Evolutionary conservation across 768 basidiomycete genomes (phyloP).

Genomic region (Pleurotus cornucopiae): DNA sequence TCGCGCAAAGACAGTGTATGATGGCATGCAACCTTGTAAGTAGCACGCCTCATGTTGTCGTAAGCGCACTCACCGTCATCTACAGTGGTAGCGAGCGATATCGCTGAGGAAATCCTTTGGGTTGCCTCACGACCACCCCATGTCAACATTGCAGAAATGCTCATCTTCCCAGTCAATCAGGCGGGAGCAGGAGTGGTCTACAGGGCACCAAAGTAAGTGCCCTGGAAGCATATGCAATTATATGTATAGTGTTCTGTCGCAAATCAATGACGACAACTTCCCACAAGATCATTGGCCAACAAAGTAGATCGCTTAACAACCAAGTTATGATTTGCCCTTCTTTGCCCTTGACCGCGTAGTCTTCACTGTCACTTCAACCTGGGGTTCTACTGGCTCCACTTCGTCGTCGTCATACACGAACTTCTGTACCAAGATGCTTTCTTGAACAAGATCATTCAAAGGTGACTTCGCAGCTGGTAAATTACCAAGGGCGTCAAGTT

Average conservation of each 20-base stretch:
- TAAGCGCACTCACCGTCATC: slow-evolving; percentile 9
- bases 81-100: slow-evolving; percentile 76
- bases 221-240: slow-evolving; percentile 14
- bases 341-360: slow-evolving; percentile 55
- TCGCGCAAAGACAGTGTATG: slow-evolving; percentile 87
- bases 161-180: slow-evolving; percentile 78
- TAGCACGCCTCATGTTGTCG: slow-evolving; percentile 8
- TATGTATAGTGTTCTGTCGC: slow-evolving; percentile 4
- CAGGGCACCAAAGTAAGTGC: slow-evolving; percentile 37
- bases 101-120: slow-evolving; percentile 99
- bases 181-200: slow-evolving; percentile 64
- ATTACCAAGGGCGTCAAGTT: slow-evolving; percentile 72
- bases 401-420: slow-evolving; percentile 76
- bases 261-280: slow-evolving; percentile 2
- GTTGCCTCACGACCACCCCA: slow-evolving; percentile 87
- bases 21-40: slow-evolving; percentile 83
- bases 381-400: slow-evolving; percentile 23
- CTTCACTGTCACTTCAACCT: slow-evolving; percentile 31
- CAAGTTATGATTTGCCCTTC: slow-evolving; percentile 36
- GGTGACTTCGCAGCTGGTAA: slow-evolving; percentile 54
- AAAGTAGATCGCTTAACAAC: not conserved
- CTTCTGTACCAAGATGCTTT: slow-evolving; percentile 71
- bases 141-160: slow-evolving; percentile 84
- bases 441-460: slow-evolving; percentile 51
- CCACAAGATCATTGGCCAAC: not conserved